Evolutionary conservation across 2,329 filamentous ascomycete genomes (phyloP).

Genomic region (Ophiostoma perfectum): DNA sequence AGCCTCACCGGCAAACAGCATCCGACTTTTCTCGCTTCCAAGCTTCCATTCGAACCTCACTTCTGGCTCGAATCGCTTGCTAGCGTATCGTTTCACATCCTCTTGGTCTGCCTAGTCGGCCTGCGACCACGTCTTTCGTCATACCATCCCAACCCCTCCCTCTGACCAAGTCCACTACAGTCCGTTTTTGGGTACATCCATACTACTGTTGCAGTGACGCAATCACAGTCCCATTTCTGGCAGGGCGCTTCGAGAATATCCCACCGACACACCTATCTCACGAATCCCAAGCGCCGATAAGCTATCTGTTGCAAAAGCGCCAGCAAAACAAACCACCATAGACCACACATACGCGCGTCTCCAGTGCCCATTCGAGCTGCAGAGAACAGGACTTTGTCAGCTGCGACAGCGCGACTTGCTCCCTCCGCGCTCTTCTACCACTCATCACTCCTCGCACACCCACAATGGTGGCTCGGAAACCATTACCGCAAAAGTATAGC

Average conservation of each 20-base stretch:
- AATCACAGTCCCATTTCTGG: background rate
- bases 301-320: too few relatives aligned
- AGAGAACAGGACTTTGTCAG: background rate
- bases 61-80: background rate
- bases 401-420: background rate
- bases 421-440: background rate
- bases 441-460: too few relatives aligned
- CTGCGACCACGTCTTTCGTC: slow-evolving; percentile 5
- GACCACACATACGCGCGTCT: too few relatives aligned
- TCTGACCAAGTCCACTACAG: background rate
- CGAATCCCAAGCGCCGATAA: background rate
- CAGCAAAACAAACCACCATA: too few relatives aligned
- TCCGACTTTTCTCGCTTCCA: background rate
- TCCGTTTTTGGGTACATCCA: background rate
- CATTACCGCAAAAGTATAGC: slow-evolving; percentile 31
- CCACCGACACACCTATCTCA: background rate
- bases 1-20: background rate
- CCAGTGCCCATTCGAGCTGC: too few relatives aligned
- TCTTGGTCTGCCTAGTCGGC: background rate
- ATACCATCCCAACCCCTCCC: slow-evolving; percentile 5
- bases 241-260: too few relatives aligned
- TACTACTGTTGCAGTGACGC: background rate
- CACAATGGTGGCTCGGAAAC: slow-evolving; percentile 42
- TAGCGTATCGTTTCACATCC: background rate
- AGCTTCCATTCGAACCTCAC: background rate